Evolutionary conservation across 1,284 basidiomycete genomes (phyloP).

Genomic region (Leccinum subspadiceum): DNA sequence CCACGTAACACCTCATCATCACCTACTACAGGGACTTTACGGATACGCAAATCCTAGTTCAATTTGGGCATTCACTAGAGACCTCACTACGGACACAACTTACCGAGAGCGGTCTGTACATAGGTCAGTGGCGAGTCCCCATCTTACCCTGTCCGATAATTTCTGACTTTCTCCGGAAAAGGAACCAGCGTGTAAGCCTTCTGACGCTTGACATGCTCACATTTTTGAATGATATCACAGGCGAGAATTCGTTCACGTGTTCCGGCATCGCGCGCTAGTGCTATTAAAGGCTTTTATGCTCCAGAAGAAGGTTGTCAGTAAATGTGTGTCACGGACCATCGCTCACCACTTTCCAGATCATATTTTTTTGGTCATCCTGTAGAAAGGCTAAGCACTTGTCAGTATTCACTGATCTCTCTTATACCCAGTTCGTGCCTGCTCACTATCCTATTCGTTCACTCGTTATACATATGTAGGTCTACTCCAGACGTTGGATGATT

Average conservation of each 20-base stretch:
- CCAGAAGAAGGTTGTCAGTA: slow-evolving; percentile 71
- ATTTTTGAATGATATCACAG: slow-evolving; percentile 33
- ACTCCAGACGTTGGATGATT: slow-evolving; percentile 86
- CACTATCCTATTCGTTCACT: neutral
- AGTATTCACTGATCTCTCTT: slow-evolving; percentile 90
- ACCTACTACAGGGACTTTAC: slow-evolving; percentile 67
- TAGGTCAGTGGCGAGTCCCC: slow-evolving; percentile 54
- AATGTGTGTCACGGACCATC: neutral
- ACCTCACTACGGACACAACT: slow-evolving; percentile 63
- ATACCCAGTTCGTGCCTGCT: slow-evolving; percentile 59
- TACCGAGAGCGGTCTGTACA: slow-evolving; percentile 81
- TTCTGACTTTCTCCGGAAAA: slow-evolving; percentile 32
- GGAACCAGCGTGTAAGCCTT: slow-evolving; percentile 77
- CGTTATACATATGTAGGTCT: slow-evolving; percentile 49
- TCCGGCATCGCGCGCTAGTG: slow-evolving; percentile 90
- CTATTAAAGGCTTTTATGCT: slow-evolving; percentile 94
- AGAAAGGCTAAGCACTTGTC: slow-evolving; percentile 94
- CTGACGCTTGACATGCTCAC: neutral
- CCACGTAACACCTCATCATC: slow-evolving; percentile 15
- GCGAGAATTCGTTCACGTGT: slow-evolving; percentile 90
- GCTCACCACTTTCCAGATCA: slow-evolving; percentile 57
- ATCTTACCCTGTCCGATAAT: neutral
- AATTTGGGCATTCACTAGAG: slow-evolving; percentile 78
- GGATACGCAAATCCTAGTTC: slow-evolving; percentile 79
- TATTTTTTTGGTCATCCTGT: slow-evolving; percentile 97